Evolutionary conservation across 495 filamentous ascomycete genomes (phyloP).

Genomic region (Cenococcum geophilum): DNA sequence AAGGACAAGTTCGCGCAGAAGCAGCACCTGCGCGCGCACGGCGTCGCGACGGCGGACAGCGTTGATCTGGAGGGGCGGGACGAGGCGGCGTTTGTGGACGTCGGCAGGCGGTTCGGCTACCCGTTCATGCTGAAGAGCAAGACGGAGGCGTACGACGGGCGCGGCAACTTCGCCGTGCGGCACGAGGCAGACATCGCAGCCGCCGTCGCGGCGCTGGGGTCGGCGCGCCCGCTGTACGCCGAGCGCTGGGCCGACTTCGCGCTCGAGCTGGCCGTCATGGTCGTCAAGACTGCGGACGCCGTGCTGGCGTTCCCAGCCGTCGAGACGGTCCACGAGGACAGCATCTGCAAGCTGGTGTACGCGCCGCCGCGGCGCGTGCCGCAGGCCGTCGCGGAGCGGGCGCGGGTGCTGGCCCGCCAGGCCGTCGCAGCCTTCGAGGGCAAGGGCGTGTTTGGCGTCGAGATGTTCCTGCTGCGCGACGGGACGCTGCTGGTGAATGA

Average conservation of each 20-base stretch:
- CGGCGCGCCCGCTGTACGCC: constrained; percentile 72
- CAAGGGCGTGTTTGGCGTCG: constrained; percentile 90
- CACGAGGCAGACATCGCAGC: constrained; percentile 59
- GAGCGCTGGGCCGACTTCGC: constrained; percentile 86
- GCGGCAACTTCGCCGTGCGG: constrained; percentile 78
- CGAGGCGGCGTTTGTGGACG: constrained; percentile 28
- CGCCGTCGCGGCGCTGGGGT: constrained; percentile 63
- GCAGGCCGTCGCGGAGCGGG: constrained; percentile 52
- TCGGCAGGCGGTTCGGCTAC: constrained; percentile 63
- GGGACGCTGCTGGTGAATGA: constrained; percentile 74
- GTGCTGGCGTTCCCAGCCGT: constrained; percentile 79
- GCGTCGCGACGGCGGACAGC: constrained; percentile 61
- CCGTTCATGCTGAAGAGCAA: constrained; percentile 94
- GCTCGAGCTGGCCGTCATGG: constrained; percentile 90
- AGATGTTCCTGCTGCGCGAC: constrained; percentile 88
- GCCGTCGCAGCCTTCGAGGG: constrained; percentile 77
- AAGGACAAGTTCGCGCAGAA: constrained; percentile 98
- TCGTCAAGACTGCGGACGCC: constrained; percentile 78
- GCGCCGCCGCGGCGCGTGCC: constrained; percentile 72
- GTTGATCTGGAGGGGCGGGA: constrained; percentile 51
- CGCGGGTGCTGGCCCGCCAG: constrained; percentile 69
- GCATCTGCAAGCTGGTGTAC: constrained; percentile 90
- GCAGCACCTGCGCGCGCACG: constrained; percentile 60
- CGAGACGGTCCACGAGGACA: constrained; percentile 92
- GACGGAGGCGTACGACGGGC: constrained; percentile 89